phyloP scores from a whole-genome alignment of 345 rosid genomes.

The Citrus unshiu region DNA sequence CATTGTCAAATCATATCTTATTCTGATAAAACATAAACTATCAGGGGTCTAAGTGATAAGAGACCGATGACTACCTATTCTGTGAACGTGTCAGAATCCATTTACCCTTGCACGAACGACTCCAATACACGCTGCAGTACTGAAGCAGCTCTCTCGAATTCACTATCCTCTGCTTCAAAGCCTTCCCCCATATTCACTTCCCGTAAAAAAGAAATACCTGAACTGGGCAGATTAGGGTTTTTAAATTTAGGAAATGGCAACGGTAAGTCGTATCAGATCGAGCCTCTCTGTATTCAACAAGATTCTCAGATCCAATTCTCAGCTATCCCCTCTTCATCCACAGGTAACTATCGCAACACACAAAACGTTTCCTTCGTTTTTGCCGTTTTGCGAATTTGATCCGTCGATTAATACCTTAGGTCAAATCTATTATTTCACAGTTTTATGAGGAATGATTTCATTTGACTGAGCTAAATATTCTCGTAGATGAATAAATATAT shows the following conservation, averaged over 20 bases:
- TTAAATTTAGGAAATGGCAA: slow-evolving; percentile 36
- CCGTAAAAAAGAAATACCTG: background rate
- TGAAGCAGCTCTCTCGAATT: background rate
- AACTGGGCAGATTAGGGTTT: slow-evolving; percentile 38
- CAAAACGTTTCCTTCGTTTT: background rate
- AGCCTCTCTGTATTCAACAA: slow-evolving; percentile 48
- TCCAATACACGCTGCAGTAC: background rate
- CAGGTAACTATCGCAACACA: slow-evolving; percentile 36
- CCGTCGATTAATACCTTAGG: background rate
- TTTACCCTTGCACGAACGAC: background rate
- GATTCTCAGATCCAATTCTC: slow-evolving; percentile 40
- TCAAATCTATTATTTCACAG: background rate
- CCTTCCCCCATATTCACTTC: background rate
- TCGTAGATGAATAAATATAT: background rate
- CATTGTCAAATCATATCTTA: too few relatives aligned
- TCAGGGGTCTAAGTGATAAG: background rate
- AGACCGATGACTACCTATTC: background rate
- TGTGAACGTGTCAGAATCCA: background rate
- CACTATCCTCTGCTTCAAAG: background rate
- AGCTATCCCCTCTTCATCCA: slow-evolving; percentile 38
- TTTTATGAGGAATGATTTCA: background rate
- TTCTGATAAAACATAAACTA: too few relatives aligned
- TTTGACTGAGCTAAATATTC: background rate
- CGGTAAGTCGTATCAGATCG: slow-evolving; percentile 72
- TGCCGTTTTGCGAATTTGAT: background rate